Conservation (phyloP, 202 grass and related monocot genomes). For the Panicum hallii region DNA sequence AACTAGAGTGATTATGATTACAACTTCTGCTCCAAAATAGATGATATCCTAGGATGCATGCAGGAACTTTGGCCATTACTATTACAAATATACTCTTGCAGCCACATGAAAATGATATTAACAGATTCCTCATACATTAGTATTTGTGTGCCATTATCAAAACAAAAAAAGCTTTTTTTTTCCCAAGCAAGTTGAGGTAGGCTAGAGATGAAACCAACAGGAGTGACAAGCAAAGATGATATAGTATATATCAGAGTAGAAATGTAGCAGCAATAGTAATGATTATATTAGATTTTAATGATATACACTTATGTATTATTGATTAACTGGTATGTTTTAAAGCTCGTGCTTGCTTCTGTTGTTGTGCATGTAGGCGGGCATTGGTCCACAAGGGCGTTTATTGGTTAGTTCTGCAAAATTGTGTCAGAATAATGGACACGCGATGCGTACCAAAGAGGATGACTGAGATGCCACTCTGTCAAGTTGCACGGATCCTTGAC, state of each 20-base stretch:
- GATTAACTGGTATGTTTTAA: not conserved
- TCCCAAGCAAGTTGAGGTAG: not conserved
- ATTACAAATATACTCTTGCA: not conserved
- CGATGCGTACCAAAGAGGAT: slow-evolving; percentile 68
- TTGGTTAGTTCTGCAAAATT: slow-evolving; percentile 18
- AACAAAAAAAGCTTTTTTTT: not conserved
- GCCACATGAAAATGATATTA: slow-evolving; percentile 2
- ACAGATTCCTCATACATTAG: not conserved
- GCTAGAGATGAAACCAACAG: not conserved
- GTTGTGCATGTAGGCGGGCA: slow-evolving; percentile 16
- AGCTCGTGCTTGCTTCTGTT: slow-evolving; percentile 2
- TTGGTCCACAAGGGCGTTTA: not conserved
- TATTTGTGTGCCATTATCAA: not conserved
- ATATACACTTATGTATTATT: not conserved
- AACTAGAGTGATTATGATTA: not conserved
- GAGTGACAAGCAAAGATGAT: not conserved
- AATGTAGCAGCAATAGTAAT: not conserved
- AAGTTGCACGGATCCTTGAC: slow-evolving; percentile 67
- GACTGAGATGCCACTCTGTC: slow-evolving; percentile 69
- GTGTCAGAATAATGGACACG: slow-evolving; percentile 3
- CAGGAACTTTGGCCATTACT: not conserved
- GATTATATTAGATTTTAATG: not conserved
- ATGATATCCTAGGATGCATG: not conserved
- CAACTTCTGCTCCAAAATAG: not conserved
- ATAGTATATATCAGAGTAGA: not conserved